Evolutionary conservation across 768 basidiomycete species (phyloP).

Genomic region (Panaeolus cyanescens): DNA sequence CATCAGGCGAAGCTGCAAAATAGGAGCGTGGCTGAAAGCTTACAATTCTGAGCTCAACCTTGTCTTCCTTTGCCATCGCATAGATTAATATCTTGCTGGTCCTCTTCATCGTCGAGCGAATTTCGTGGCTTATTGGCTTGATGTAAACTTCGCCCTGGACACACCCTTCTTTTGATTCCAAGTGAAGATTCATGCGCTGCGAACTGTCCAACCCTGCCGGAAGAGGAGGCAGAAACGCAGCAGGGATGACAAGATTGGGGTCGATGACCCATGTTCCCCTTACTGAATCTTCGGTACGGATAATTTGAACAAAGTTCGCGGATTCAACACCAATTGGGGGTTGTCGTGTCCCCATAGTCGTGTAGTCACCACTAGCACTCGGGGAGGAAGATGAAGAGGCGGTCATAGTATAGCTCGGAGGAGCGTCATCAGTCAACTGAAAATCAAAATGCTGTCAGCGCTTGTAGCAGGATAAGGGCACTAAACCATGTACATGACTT

Average conservation of each 20-base stretch:
- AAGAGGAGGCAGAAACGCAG: constrained; percentile 39
- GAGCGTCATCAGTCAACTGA: not conserved
- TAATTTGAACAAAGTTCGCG: constrained; percentile 33
- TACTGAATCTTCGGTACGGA: constrained; percentile 27
- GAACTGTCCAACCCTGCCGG: constrained; percentile 32
- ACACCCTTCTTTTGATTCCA: constrained; percentile 32
- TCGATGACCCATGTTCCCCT: constrained; percentile 45
- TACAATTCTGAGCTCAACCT: constrained; percentile 24
- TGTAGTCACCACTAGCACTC: too few relatives aligned
- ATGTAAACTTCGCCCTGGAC: constrained; percentile 44
- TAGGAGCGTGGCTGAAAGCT: constrained; percentile 1
- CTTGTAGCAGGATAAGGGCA: too few relatives aligned
- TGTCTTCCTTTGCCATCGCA: constrained; percentile 27
- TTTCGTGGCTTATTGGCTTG: constrained; percentile 14
- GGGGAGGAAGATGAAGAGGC: not conserved
- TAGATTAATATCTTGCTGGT: constrained; percentile 16
- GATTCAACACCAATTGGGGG: constrained; percentile 25
- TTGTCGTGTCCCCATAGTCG: too few relatives aligned
- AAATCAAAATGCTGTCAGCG: too few relatives aligned
- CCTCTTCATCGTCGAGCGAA: not conserved
- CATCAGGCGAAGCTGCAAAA: too few relatives aligned
- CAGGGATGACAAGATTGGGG: constrained; percentile 40
- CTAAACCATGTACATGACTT: not conserved
- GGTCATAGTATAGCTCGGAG: not conserved
- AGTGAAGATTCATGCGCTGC: constrained; percentile 38